These are phyloP conservation scores for Xylariaceae sp. DNA, from an alignment of 2,329 filamentous ascomycete genomes.

Conservation along the genomic window DNA sequence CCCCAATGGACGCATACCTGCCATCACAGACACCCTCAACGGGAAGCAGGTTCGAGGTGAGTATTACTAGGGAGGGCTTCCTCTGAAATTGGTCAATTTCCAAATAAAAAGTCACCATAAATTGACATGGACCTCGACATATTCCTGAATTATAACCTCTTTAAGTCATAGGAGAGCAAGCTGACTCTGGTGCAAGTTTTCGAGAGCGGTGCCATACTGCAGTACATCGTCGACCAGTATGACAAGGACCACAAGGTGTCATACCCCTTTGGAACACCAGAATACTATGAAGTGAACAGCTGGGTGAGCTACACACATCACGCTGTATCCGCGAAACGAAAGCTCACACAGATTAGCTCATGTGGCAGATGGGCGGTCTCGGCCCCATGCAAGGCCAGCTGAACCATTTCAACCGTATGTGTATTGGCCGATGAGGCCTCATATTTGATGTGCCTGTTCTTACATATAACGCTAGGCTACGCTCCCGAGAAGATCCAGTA, in stretches of 20 bases:
- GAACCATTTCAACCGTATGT: conserved; percentile 71
- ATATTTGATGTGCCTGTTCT: neutral
- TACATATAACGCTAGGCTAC: conserved; percentile 48
- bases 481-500: conserved; percentile 80
- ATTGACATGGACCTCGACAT: no score
- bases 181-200: neutral
- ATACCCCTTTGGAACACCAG: conserved; percentile 66
- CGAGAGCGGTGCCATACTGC: conserved; percentile 65
- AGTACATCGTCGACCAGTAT: conserved; percentile 79
- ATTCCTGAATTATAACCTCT: no score
- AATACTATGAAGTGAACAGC: conserved; percentile 75
- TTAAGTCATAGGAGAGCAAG: no score
- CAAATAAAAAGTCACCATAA: no score
- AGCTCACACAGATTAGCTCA: conserved; percentile 41
- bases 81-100: no score
- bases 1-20: conserved; percentile 88
- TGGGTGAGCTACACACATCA: conserved; percentile 51
- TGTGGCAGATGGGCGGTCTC: conserved; percentile 74
- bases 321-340: neutral
- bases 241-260: conserved; percentile 79
- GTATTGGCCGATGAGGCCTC: neutral
- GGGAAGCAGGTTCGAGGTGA: conserved; percentile 60
- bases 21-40: conserved; percentile 75
- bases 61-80: neutral
- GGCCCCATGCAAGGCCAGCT: conserved; percentile 82